Evolutionary conservation across 2,329 filamentous ascomycete species (phyloP), one percentile per base, ranked within the genome.

Genomic region (Aspergillus fischeri): DNA sequence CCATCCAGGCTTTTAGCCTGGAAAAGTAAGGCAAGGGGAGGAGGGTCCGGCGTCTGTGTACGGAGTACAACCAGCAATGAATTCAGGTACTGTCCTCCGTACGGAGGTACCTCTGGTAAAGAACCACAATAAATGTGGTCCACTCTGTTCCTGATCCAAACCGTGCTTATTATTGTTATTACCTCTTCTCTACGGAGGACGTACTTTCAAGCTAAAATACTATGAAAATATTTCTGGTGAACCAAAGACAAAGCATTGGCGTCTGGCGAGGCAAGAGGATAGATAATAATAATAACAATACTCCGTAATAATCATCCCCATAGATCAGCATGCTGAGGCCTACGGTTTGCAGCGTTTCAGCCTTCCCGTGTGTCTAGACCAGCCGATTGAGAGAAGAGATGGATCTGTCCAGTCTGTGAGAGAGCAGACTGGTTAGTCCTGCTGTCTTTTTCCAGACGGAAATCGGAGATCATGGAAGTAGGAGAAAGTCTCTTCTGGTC

Each of bases 321-420:
- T 35, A 35, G 11, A 48, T 29, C 20, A 47, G 20, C 24, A 41
- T 32, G 27, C 29, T 28, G 51, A 62, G 44, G 44, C 44, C 44
- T 47, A 47, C 44, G 25, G 20, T 25, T 21, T 24, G 21, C 21
- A 47, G 11, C 20, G 21, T 67, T 67, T 67, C 59, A 65, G 59
- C 52, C 54, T 57, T 59, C 60, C 61, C 57, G 60, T 63, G 51
- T 59, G 67, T 71, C 69, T 71, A 71, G 69, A 70, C 69, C 68
- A 63, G 67, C 63, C 67, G 59, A 65, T 67, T 51, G 58, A 59
- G 54, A 65, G 63, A 55, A 44, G 41, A 44, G 21, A 44, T 44
- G 41, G 41, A 44, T 61, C 62, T 38, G 32, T 35, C 58, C 59
- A 61, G 59, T 59, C 59, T 57, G 60, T 60, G 56, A 63, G 64